Percentiles rank a stretch among this genome's conserved stretches.
Evolutionary conservation across 2,329 filamentous ascomycete genomes (phyloP).

Genomic region (Paecilomyces formosus): DNA sequence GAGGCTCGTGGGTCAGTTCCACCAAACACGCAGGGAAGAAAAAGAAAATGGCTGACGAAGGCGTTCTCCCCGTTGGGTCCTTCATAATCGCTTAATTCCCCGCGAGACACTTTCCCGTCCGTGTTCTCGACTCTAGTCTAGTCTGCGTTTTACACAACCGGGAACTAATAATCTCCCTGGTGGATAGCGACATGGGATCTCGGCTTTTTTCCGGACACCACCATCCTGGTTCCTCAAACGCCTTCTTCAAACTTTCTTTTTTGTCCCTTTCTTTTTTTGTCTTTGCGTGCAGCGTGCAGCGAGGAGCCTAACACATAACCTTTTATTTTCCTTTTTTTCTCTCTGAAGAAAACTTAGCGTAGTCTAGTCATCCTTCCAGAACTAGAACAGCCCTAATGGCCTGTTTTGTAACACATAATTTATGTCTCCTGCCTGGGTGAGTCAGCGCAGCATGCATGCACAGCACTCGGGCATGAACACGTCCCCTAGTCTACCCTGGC

Average conservation of each 20-base stretch:
- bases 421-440: not conserved
- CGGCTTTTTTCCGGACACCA: not conserved
- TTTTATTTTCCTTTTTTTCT: not conserved
- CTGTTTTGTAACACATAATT: not conserved
- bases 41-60: not conserved
- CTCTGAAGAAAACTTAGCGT: not conserved
- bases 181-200: not conserved
- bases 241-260: not conserved
- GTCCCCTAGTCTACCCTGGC: too few relatives aligned
- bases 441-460: too few relatives aligned
- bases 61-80: not conserved
- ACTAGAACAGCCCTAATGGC: not conserved
- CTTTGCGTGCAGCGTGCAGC: not conserved
- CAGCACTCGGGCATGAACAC: too few relatives aligned
- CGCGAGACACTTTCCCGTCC: not conserved
- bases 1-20: not conserved
- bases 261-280: not conserved
- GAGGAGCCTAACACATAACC: not conserved
- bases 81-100: not conserved
- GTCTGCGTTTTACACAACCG: not conserved
- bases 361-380: not conserved
- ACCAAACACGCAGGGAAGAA: not conserved
- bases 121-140: not conserved
- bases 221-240: not conserved
- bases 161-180: not conserved